Evolutionary conservation across 2,329 filamentous ascomycete species (phyloP).

Genomic region (Monascus ruber): DNA sequence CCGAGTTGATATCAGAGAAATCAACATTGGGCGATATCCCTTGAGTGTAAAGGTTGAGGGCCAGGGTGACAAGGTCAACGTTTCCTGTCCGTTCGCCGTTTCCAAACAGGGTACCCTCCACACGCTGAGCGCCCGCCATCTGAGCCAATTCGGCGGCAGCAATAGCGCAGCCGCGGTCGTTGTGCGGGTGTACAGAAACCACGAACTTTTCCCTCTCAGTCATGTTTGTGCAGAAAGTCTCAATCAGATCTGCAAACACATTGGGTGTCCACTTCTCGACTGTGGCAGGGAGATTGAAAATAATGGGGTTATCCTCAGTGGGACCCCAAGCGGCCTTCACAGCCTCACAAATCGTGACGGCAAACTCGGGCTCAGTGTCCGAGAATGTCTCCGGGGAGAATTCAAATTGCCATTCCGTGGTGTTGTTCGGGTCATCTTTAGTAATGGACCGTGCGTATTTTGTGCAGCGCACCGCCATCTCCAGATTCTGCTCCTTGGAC

Average conservation of each 20-base stretch:
- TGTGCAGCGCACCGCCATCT: slow-evolving; percentile 73
- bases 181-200: slow-evolving; percentile 87
- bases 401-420: slow-evolving; percentile 45
- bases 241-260: slow-evolving; percentile 89
- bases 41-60: slow-evolving; percentile 89
- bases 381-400: slow-evolving; percentile 60
- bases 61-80: slow-evolving; percentile 86
- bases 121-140: slow-evolving; percentile 90
- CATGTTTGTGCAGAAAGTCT: slow-evolving; percentile 86
- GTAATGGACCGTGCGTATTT: slow-evolving; percentile 81
- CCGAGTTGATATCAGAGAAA: slow-evolving; percentile 74
- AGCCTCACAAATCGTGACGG: slow-evolving; percentile 72
- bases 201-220: slow-evolving; percentile 74
- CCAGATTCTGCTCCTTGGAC: slow-evolving; percentile 68
- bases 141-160: slow-evolving; percentile 86
- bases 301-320: slow-evolving; percentile 65
- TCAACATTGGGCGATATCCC: slow-evolving; percentile 76
- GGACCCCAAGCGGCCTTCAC: slow-evolving; percentile 93
- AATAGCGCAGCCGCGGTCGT: slow-evolving; percentile 81
- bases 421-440: slow-evolving; percentile 54
- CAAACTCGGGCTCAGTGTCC: slow-evolving; percentile 76
- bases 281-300: slow-evolving; percentile 94
- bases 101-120: slow-evolving; percentile 87
- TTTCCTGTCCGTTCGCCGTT: slow-evolving; percentile 95
- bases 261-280: slow-evolving; percentile 94